Evolutionary conservation across 257 asterid species (phyloP).

Genomic region (Henckelia pumila): DNA sequence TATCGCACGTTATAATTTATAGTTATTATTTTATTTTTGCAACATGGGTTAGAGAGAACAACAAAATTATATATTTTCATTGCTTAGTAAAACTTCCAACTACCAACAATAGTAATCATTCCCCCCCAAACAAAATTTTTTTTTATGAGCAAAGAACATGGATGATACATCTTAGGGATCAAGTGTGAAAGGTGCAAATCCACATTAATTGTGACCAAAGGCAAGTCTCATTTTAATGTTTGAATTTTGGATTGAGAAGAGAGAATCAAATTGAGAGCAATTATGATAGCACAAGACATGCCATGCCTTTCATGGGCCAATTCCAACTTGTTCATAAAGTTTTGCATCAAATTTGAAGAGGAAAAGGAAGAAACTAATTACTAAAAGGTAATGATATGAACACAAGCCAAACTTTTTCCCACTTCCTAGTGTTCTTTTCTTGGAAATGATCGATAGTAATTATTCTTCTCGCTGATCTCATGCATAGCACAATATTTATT

Average conservation of each 20-base stretch:
- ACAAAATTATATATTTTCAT: conserved; percentile 36
- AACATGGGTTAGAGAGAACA: not conserved
- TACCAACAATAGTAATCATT: conserved; percentile 58
- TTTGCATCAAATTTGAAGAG: conserved; percentile 28
- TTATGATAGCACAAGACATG: conserved; percentile 78
- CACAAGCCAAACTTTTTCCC: conserved; percentile 29
- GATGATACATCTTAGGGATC: conserved; percentile 20
- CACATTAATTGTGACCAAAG: conserved; percentile 63
- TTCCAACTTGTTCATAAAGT: conserved; percentile 77
- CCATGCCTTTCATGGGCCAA: conserved; percentile 78
- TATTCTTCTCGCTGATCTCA: not conserved
- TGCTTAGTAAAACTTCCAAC: conserved; percentile 76
- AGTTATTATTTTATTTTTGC: too few relatives aligned
- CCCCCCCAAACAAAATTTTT: conserved; percentile 46
- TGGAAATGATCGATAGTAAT: not conserved
- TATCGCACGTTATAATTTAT: not conserved
- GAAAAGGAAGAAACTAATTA: not conserved
- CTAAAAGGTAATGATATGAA: conserved; percentile 31
- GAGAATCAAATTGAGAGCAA: conserved; percentile 66
- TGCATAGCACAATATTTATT: not conserved
- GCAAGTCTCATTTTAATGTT: conserved; percentile 50
- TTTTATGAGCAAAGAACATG: conserved; percentile 63
- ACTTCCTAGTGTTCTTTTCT: not conserved
- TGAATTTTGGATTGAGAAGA: conserved; percentile 60
- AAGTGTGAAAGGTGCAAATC: conserved; percentile 23